Percentiles rank a stretch among this genome's conserved stretches.
Conservation (phyloP, 257 asterid genomes). For the Rhazya stricta region DNA sequence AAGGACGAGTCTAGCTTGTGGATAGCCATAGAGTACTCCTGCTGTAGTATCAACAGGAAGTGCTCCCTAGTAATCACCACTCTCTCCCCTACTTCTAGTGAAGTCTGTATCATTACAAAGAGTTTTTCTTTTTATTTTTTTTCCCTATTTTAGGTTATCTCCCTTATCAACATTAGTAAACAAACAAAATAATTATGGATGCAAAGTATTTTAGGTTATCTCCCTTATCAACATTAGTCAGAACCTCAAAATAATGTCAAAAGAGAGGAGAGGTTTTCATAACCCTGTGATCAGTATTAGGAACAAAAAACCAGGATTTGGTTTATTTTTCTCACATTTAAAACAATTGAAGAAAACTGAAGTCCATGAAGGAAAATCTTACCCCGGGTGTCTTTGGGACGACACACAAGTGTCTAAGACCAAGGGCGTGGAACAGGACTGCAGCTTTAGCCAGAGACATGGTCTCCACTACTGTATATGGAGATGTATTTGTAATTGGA, state of each 20-base stretch:
- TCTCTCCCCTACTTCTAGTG: neutral
- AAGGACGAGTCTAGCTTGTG: no score
- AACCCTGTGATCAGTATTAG: neutral
- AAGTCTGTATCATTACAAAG: neutral
- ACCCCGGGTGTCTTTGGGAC: conserved; percentile 85
- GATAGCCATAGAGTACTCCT: no score
- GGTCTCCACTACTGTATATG: conserved; percentile 85
- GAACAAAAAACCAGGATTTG: neutral
- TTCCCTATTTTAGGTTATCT: neutral
- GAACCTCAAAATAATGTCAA: neutral
- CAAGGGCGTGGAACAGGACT: conserved; percentile 73
- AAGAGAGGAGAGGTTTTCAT: neutral
- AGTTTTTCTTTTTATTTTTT: neutral
- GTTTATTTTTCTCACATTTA: neutral
- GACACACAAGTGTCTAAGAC: conserved; percentile 85
- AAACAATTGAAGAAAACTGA: neutral
- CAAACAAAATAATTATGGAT: neutral
- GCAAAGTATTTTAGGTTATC: neutral
- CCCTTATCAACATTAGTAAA: neutral
- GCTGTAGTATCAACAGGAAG: no score
- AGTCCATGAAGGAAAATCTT: conserved; percentile 18
- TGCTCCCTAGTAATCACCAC: no score
- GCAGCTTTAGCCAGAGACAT: conserved; percentile 99
- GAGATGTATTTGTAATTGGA: conserved; percentile 84
- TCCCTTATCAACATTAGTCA: neutral